Evolutionary conservation across 495 filamentous ascomycete species (phyloP), one percentile per base, ranked within the genome.

Genomic region (Tuber microsphaerosporum): DNA sequence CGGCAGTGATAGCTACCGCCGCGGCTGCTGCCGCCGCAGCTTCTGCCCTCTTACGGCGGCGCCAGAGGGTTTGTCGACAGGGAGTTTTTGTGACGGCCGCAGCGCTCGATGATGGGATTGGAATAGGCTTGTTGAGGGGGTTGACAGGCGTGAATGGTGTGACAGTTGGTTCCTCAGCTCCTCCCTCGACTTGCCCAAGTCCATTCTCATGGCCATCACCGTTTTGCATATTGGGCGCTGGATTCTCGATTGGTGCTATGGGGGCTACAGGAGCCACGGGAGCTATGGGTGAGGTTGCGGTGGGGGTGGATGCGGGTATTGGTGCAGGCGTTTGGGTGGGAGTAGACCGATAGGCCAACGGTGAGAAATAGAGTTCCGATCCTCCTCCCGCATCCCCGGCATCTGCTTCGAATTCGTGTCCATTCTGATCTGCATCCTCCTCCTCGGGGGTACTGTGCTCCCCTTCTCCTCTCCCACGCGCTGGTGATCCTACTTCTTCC

Each of bases 31-130:
- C 51, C 1, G 75, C 75, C 1, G 73, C 75, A 2, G 75, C 75
- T 48, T 77, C 75, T 31, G 76, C 76, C 6, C 76, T 74, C 69
- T 77, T 77, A 69, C 69, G 75, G 41, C 76, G 76, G 3, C 76
- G 76, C 76, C 76, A 77, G 69, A 77, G 76, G 5, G 76, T 77
- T 34, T 77, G 76, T 6, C 76, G 70, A 34, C 76, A 77, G 17
- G 51, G 51, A 31, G 51, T 61, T 31, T 61, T 61, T 31, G 51
- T 61, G 51, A 61, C n/a, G 10, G 51, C 51, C 51, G 51, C 51
- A 6, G 51, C 51, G n/a, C 51, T 61, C n/a, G 51, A 61, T 61
- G 51, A 61, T 31, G 51, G 51, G 51, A 61, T 61, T 31, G 51
- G 51, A 31, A 61, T 31, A n/a, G 51, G 51, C 31, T 61, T 61